Evolutionary conservation across 1,284 basidiomycete species (phyloP), one percentile per base, ranked within the genome.

Genomic region (Mycosarcoma mackinlayi): DNA sequence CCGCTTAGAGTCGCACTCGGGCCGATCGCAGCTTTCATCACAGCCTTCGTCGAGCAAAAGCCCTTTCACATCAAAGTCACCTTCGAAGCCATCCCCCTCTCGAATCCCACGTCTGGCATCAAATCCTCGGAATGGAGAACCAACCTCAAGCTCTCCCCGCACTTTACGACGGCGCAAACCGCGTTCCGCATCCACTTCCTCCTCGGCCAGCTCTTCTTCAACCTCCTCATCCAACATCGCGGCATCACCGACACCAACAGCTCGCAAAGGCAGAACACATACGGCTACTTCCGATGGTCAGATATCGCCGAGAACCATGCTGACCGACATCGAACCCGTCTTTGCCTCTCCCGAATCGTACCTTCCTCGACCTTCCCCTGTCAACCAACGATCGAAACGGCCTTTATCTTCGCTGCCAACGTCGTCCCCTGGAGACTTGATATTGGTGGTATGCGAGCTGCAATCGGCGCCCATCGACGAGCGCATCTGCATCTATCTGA

Each of bases 381-480:
- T 37, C 16, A 14, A 2, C 14, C 31, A 19, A 18, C 14, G n/a
- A 23, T 34, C 23, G 9, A 30, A 24, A 34, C 27, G n/a, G 3
- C 30, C 13, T 3, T 21, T 24, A 21, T 14, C 40, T 4, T 19
- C 27, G 4, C 39, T 69, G 9, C 66, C 60, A 4, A 50, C 52
- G 3, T 33, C 48, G 21, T 4, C 47, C 18, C 60, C 63, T 30
- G 68, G 54, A 3, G 68, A 71, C 27, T 31, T 71, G 35, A 66
- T 71, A 11, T 31, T 71, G 21, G 63, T 71, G 3, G 47, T 71
- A n/a, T 71, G 68, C 55, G 62, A 71, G 31, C 42, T 71, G 30
- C 68, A 66, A 37, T 58, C 57, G 2, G 68, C 63, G 3, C 63
- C 68, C 1, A 51, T 61, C 7, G 68, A 71, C n/a, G 46, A 66